Percentiles rank a stretch among this genome's conserved stretches.
Conservation (phyloP, 345 rosid species). For the Streptanthus diversifolius region DNA sequence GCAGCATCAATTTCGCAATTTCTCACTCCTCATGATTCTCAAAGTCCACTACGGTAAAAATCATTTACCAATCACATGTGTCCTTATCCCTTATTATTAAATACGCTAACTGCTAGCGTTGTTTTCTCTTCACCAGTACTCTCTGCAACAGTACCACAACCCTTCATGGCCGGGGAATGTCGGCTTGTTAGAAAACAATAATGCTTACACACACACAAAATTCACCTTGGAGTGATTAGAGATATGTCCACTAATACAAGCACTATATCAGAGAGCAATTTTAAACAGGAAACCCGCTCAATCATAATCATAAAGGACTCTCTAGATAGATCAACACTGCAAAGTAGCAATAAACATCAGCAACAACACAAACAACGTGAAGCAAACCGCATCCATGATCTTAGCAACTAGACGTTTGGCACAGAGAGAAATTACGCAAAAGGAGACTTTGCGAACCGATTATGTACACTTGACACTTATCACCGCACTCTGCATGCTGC, state of each 20-base stretch:
- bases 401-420: constrained; percentile 34
- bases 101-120: not conserved
- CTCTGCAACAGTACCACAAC: not conserved
- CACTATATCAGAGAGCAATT: constrained; percentile 2
- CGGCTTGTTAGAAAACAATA: not conserved
- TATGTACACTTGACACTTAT: constrained; percentile 41
- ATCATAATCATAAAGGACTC: constrained; percentile 26
- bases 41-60: not conserved
- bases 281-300: constrained; percentile 4
- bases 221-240: constrained; percentile 22
- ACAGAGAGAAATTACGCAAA: constrained; percentile 24
- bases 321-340: constrained; percentile 28
- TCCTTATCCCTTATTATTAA: not conserved
- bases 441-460: constrained; percentile 38
- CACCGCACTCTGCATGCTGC: constrained; percentile 83
- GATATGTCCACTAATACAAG: constrained; percentile 9
- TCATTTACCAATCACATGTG: not conserved
- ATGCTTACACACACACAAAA: constrained; percentile 25
- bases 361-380: constrained; percentile 30
- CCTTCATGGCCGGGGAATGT: not conserved
- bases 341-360: constrained; percentile 35
- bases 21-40: not conserved
- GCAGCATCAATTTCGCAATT: not conserved
- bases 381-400: constrained; percentile 34
- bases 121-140: not conserved